These are phyloP conservation scores for Phytopythium litorale DNA, from an alignment of 352 stramenopile genomes.

Conservation along the genomic window DNA sequence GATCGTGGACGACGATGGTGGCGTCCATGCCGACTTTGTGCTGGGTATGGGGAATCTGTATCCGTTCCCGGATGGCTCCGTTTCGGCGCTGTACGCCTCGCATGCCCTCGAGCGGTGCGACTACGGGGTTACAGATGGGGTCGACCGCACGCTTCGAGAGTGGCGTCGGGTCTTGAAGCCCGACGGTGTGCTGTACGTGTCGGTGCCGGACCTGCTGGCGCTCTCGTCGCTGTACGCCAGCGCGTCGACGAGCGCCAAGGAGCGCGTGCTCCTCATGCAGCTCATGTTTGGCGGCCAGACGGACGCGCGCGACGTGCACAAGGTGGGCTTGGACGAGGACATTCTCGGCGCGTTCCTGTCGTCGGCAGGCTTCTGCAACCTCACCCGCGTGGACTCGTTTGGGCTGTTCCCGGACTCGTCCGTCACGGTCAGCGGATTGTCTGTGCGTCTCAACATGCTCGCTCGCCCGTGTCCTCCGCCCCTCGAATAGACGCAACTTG, in stretches of 20 bases:
- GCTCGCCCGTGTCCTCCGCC: constrained; percentile 24
- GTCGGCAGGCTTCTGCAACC: constrained; percentile 53
- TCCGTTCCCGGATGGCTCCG: constrained; percentile 52
- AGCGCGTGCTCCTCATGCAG: constrained; percentile 62
- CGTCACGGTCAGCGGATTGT: constrained; percentile 27
- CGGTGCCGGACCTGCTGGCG: constrained; percentile 60
- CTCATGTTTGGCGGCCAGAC: constrained; percentile 74
- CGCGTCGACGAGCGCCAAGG: constrained; percentile 39
- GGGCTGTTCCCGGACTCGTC: constrained; percentile 58
- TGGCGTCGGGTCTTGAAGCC: constrained; percentile 69
- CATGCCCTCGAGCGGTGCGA: constrained; percentile 77
- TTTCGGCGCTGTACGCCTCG: constrained; percentile 61
- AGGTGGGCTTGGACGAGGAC: constrained; percentile 60
- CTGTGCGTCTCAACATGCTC: constrained; percentile 67
- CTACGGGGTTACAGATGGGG: constrained; percentile 45
- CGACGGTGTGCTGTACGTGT: constrained; percentile 48
- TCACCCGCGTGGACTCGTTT: constrained; percentile 44
- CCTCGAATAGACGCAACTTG: background rate
- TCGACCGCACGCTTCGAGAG: constrained; percentile 52
- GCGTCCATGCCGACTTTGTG: constrained; percentile 51
- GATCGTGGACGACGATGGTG: constrained; percentile 61
- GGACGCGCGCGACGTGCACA: constrained; percentile 72
- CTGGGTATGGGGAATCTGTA: constrained; percentile 69
- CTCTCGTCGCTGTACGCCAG: constrained; percentile 61
- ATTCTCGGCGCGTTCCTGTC: constrained; percentile 45